These are phyloP conservation scores for Claviceps humidiphila DNA, from an alignment of 2,329 filamentous ascomycete genomes.

Conservation along the genomic window DNA sequence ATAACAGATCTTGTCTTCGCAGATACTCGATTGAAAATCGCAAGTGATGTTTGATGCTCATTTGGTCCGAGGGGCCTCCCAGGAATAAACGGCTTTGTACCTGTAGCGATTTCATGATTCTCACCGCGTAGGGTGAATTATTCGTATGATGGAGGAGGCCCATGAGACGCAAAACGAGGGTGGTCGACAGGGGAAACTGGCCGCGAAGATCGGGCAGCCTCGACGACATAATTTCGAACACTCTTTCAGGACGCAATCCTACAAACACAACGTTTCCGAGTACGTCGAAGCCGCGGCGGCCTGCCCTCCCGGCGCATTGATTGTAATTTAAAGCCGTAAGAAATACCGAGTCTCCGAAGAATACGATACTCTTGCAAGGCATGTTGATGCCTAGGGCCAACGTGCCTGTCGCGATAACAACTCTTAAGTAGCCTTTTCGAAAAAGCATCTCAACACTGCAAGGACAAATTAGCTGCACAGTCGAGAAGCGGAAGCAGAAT, in stretches of 20 bases:
- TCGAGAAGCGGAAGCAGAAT: not conserved
- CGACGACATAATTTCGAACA: constrained; percentile 56
- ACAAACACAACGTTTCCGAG: constrained; percentile 74
- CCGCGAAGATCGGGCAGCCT: constrained; percentile 60
- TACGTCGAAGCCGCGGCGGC: constrained; percentile 67
- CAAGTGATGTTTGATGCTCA: constrained; percentile 61
- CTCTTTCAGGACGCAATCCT: constrained; percentile 43
- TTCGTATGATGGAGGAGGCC: constrained; percentile 39
- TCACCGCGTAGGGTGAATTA: not conserved
- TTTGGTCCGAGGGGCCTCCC: constrained; percentile 53
- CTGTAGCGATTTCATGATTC: constrained; percentile 50
- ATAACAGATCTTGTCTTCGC: constrained; percentile 53
- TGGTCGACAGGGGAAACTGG: constrained; percentile 67
- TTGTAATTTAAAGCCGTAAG: constrained; percentile 65
- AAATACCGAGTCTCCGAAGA: constrained; percentile 59
- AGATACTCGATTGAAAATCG: constrained; percentile 74
- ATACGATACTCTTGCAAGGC: constrained; percentile 73
- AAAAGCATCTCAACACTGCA: constrained; percentile 57
- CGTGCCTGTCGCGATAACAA: constrained; percentile 64
- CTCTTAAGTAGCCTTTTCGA: constrained; percentile 55
- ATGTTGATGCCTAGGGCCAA: constrained; percentile 70
- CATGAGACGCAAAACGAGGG: constrained; percentile 55
- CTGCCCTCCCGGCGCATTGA: constrained; percentile 64
- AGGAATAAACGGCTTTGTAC: constrained; percentile 59
- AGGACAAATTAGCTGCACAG: constrained; percentile 3